A percentile compares a stretch with the other conserved stretches of the same genome.
Conservation (phyloP, 2,329 filamentous ascomycete species). For the Aureobasidium musti region DNA sequence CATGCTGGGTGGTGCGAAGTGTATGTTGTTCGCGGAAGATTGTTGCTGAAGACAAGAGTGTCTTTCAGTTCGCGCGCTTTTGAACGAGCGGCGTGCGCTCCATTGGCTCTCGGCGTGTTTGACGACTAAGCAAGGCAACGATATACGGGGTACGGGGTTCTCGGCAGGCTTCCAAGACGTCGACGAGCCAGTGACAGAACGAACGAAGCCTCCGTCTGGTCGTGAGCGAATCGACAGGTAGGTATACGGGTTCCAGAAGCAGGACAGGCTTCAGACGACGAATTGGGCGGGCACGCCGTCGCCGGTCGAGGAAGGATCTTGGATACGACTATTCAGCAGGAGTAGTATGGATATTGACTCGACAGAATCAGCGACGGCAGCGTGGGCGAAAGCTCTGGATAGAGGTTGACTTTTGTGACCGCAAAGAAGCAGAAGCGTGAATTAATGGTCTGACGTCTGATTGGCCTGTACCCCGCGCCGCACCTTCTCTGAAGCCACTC, state of each 20-base stretch:
- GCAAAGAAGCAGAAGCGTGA: conserved; percentile 16
- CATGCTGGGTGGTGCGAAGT: conserved; percentile 15
- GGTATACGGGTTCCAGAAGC: conserved; percentile 2
- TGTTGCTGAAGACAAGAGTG: conserved; percentile 21
- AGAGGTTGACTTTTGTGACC: conserved; percentile 18
- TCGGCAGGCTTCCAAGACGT: conserved; percentile 2
- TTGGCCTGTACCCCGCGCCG: conserved; percentile 22
- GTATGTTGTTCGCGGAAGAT: not conserved
- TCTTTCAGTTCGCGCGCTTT: conserved; percentile 25
- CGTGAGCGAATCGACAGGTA: conserved; percentile 16
- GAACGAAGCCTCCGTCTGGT: not conserved
- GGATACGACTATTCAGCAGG: not conserved
- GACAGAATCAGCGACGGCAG: conserved; percentile 17
- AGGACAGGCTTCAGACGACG: not conserved
- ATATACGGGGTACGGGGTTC: not conserved
- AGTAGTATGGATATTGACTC: not conserved
- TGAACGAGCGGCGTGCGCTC: conserved; percentile 22
- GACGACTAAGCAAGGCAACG: conserved; percentile 17
- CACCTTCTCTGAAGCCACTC: conserved; percentile 13
- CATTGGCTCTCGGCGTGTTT: conserved; percentile 24
- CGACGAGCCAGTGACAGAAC: not conserved
- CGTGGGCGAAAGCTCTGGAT: not conserved
- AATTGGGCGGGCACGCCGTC: conserved; percentile 25
- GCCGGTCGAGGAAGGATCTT: conserved; percentile 17
- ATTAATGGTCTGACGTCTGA: conserved; percentile 15